Percentiles rank a stretch among this genome's conserved stretches.
These are phyloP conservation scores for Eleusine coracana DNA, from an alignment of 176 grass and related monocot genomes.

Conservation along the genomic window DNA sequence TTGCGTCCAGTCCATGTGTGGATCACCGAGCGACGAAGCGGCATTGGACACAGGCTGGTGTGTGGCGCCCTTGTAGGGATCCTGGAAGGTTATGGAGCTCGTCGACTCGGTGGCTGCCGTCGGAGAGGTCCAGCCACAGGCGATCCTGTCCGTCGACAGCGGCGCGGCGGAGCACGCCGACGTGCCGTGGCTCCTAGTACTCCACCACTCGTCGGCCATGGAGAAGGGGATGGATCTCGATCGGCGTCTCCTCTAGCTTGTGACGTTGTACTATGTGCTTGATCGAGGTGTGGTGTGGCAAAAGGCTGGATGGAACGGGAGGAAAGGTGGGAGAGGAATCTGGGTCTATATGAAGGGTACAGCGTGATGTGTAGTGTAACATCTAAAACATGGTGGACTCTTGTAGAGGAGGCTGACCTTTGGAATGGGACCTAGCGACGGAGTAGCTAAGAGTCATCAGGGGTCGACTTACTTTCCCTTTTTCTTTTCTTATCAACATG, in stretches of 20 bases:
- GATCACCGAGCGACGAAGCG: conserved; percentile 46
- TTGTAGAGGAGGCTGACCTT: conserved; percentile 47
- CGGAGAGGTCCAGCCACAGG: conserved; percentile 51
- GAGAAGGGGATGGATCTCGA: not conserved
- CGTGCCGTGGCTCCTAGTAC: conserved; percentile 37
- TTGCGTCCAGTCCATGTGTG: conserved; percentile 54
- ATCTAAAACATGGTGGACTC: conserved; percentile 36
- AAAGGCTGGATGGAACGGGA: conserved; percentile 37
- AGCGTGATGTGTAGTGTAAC: conserved; percentile 33
- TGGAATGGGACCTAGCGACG: conserved; percentile 12
- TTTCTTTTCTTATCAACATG: conserved; percentile 15
- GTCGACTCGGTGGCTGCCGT: conserved; percentile 40
- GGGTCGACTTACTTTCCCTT: conserved; percentile 23
- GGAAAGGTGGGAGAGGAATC: conserved; percentile 42
- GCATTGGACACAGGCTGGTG: conserved; percentile 49
- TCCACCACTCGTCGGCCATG: conserved; percentile 68
- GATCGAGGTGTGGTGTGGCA: conserved; percentile 45
- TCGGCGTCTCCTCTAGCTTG: not conserved
- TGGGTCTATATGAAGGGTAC: conserved; percentile 53
- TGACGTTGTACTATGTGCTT: conserved; percentile 5
- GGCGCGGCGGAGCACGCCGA: conserved; percentile 50
- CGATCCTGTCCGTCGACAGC: conserved; percentile 19
- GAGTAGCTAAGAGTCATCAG: conserved; percentile 35
- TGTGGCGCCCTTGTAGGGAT: conserved; percentile 24
- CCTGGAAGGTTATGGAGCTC: conserved; percentile 59